These are phyloP conservation scores for Pelargonium cotyledonis DNA, from an alignment of 441 rosid species.

Conservation along the genomic window DNA sequence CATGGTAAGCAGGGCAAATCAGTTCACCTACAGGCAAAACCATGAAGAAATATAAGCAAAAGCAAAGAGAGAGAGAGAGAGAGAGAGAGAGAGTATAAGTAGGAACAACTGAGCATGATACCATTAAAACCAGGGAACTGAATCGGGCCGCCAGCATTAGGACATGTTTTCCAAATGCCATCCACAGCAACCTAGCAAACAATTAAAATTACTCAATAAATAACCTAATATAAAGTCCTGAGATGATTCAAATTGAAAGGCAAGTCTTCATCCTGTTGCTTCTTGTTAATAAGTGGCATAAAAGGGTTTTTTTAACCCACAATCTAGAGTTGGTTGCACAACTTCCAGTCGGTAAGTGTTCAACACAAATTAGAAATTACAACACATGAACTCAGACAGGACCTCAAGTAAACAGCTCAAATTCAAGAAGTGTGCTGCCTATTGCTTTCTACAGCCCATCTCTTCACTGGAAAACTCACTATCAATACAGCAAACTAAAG, in stretches of 20 bases:
- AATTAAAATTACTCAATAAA: conserved; percentile 10
- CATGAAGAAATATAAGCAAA: conserved; percentile 15
- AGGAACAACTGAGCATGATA: conserved; percentile 18
- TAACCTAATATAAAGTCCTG: background rate
- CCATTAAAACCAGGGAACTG: conserved; percentile 93
- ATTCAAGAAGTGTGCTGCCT: background rate
- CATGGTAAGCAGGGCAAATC: conserved; percentile 81
- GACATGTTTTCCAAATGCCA: conserved; percentile 88
- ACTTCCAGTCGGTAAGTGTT: background rate
- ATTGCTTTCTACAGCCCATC: background rate
- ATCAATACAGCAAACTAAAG: background rate
- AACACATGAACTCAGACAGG: background rate
- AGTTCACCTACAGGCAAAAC: conserved; percentile 60
- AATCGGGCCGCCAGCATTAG: conserved; percentile 79
- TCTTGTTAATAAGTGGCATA: conserved; percentile 1
- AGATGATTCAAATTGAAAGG: background rate
- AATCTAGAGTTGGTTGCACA: conserved; percentile 1
- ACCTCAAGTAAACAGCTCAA: background rate
- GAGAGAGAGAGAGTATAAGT: background rate
- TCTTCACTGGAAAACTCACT: background rate
- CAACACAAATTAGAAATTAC: background rate
- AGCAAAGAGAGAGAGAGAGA: conserved; percentile 11
- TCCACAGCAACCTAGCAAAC: conserved; percentile 83
- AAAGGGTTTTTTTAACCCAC: background rate
- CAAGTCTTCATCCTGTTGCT: conserved; percentile 4